A percentile compares a stretch with the other conserved stretches of the same genome.
phyloP scores from a whole-genome alignment of 164 flowering plant genomes.

The Nymphaea colorata region DNA sequence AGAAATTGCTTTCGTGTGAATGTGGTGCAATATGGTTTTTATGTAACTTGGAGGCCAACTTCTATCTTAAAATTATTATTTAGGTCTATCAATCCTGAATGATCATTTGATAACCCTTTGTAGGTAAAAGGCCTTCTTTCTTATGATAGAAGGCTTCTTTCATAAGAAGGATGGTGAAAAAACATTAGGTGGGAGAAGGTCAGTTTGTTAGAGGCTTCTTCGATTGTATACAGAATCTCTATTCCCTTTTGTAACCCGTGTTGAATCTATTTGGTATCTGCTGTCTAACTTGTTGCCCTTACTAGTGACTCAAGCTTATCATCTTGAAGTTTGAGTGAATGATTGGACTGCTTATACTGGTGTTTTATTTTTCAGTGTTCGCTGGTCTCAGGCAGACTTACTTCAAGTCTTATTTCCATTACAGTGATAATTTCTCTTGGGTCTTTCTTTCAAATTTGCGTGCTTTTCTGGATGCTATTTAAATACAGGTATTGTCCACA shows the following conservation, averaged over 20 bases:
- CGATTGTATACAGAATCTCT: too few relatives aligned
- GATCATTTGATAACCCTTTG: too few relatives aligned
- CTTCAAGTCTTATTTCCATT: constrained; percentile 67
- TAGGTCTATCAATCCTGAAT: too few relatives aligned
- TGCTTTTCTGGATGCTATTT: constrained; percentile 66
- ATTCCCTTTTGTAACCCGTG: background rate
- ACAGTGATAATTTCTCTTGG: constrained; percentile 68
- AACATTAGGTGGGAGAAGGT: too few relatives aligned
- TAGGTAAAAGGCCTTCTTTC: too few relatives aligned
- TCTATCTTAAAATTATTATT: too few relatives aligned
- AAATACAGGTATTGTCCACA: constrained; percentile 34
- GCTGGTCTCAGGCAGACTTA: constrained; percentile 65
- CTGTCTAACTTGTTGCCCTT: background rate
- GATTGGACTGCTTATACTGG: background rate
- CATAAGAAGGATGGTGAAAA: too few relatives aligned
- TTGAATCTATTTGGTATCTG: background rate
- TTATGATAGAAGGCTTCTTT: too few relatives aligned
- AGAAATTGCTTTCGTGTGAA: too few relatives aligned
- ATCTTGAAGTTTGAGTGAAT: background rate
- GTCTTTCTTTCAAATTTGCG: constrained; percentile 42
- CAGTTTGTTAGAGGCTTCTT: too few relatives aligned
- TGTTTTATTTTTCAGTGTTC: constrained; percentile 44
- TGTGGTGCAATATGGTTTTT: too few relatives aligned
- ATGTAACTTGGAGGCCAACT: too few relatives aligned
- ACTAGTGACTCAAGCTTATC: background rate